Conservation (phyloP, 1,284 basidiomycete species). For the Heimioporus punctisporus region DNA sequence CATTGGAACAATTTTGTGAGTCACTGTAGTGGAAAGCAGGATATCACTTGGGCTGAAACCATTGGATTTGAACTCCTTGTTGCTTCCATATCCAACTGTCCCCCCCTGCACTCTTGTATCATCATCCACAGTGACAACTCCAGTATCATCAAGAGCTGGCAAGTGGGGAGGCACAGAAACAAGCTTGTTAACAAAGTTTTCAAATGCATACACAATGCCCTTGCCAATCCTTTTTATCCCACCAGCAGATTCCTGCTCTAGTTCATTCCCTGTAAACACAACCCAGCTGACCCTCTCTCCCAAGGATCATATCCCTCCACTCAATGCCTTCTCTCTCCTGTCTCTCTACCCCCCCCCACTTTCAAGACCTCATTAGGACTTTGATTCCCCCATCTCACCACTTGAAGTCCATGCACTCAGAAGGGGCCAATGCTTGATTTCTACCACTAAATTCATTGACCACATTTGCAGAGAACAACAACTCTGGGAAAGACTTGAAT, state of each 20-base stretch:
- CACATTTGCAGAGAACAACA: too few relatives aligned
- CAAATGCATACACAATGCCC: slow-evolving; percentile 23
- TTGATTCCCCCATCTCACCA: background rate
- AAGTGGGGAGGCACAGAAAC: slow-evolving; percentile 38
- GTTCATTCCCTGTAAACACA: background rate
- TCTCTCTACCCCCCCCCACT: background rate
- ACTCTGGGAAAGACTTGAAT: too few relatives aligned
- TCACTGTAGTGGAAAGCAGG: too few relatives aligned
- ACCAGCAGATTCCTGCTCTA: background rate
- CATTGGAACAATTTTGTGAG: too few relatives aligned
- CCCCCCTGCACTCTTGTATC: background rate
- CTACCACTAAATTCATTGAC: too few relatives aligned
- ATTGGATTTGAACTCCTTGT: slow-evolving; percentile 27
- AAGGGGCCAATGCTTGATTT: too few relatives aligned
- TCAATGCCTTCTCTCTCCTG: background rate
- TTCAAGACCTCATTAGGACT: background rate
- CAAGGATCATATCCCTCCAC: background rate
- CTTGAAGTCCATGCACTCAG: too few relatives aligned
- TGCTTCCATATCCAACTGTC: background rate
- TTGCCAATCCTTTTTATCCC: background rate
- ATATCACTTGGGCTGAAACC: slow-evolving; percentile 20
- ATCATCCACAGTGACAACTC: slow-evolving; percentile 39
- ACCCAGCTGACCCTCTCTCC: background rate
- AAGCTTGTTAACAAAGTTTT: slow-evolving; percentile 17
- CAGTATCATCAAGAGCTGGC: slow-evolving; percentile 43